A percentile compares a stretch with the other conserved stretches of the same genome.
These are phyloP conservation scores for Colletotrichum australisinense DNA, from an alignment of 2,329 filamentous ascomycete species.

Conservation along the genomic window DNA sequence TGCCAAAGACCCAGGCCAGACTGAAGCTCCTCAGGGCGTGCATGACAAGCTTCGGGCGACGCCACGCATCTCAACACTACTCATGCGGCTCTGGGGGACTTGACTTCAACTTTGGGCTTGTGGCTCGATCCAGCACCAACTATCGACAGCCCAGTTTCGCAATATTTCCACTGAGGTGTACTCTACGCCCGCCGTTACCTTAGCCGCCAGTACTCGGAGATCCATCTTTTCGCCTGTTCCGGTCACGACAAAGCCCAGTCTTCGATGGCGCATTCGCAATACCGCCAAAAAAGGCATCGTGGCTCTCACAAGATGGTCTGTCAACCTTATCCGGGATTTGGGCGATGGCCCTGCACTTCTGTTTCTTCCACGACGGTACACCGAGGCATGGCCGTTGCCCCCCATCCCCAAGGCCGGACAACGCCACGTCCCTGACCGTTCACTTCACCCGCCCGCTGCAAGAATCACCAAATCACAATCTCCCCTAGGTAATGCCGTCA, in stretches of 20 bases:
- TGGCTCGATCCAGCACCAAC: neutral
- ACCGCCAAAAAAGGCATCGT: neutral
- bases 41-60: neutral
- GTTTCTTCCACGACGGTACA: slow-evolving; percentile 1
- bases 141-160: neutral
- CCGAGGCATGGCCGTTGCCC: neutral
- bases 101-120: neutral
- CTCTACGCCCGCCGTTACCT: neutral
- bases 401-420: neutral
- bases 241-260: neutral
- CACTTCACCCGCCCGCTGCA: neutral
- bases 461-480: neutral
- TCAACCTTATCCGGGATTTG: neutral
- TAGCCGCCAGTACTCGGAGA: neutral
- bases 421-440: neutral
- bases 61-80: neutral
- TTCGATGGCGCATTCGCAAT: neutral
- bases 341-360: neutral
- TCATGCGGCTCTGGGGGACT: neutral
- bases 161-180: neutral
- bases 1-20: neutral
- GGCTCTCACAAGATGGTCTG: neutral
- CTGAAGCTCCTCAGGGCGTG: neutral
- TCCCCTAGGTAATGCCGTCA: neutral
- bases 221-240: neutral